These are phyloP conservation scores for Fusarium sp. DNA, from an alignment of 2,329 filamentous ascomycete species.

Conservation along the genomic window DNA sequence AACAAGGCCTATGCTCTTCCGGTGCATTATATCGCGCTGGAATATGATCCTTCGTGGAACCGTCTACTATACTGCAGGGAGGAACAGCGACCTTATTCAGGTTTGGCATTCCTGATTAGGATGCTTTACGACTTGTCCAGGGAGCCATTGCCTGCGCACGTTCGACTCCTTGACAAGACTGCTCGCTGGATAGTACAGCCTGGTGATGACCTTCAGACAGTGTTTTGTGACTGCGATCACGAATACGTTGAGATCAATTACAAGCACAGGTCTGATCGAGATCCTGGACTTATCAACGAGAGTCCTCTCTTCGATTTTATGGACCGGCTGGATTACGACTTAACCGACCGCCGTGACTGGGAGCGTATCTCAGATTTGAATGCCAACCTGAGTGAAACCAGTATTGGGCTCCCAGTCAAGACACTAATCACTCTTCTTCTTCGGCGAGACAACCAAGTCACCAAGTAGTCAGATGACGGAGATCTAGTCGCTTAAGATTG, in stretches of 20 bases:
- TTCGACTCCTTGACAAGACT: neutral
- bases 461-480: too few relatives aligned
- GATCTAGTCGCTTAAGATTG: too few relatives aligned
- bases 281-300: neutral
- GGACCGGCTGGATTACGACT: neutral
- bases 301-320: too few relatives aligned
- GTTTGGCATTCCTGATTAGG: neutral
- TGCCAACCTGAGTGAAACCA: too few relatives aligned
- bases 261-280: neutral
- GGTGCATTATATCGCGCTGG: neutral
- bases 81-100: too few relatives aligned
- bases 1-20: neutral
- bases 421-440: neutral
- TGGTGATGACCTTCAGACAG: neutral
- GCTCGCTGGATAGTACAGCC: neutral
- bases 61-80: too few relatives aligned
- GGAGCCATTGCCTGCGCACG: neutral
- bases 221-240: neutral
- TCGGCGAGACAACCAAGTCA: conserved; percentile 6
- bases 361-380: neutral
- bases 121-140: neutral
- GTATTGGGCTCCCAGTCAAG: too few relatives aligned
- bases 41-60: too few relatives aligned
- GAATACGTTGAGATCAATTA: neutral
- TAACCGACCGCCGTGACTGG: too few relatives aligned